These are phyloP conservation scores for Prillingera fragicola DNA, from an alignment of 1,284 basidiomycete species.

Conservation along the genomic window DNA sequence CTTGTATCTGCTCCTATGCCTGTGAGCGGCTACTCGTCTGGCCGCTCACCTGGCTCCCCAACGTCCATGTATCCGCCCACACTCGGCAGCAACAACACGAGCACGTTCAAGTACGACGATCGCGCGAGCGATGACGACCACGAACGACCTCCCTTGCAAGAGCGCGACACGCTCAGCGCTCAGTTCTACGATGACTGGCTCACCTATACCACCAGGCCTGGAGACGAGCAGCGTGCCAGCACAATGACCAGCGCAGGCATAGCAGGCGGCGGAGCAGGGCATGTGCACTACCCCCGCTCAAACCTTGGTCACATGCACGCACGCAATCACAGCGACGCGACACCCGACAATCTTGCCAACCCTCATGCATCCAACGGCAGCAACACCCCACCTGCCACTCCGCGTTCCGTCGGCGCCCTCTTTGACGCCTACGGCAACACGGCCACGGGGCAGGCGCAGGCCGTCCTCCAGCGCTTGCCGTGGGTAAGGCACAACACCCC, in stretches of 20 bases:
- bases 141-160: background rate
- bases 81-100: no score
- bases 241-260: background rate
- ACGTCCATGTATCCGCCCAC: no score
- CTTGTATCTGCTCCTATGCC: no score
- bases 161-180: conserved; percentile 3
- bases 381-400: no score
- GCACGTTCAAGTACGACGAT: background rate
- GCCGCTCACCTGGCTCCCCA: background rate
- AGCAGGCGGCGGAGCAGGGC: background rate
- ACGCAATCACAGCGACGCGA: background rate
- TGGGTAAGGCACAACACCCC: conserved; percentile 6
- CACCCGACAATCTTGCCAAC: background rate
- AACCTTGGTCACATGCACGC: background rate
- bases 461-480: conserved; percentile 4
- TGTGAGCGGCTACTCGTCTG: background rate
- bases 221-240: background rate
- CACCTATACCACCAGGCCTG: no score
- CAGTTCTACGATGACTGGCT: conserved; percentile 15
- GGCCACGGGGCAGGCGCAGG: no score
- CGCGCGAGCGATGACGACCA: conserved; percentile 5
- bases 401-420: background rate
- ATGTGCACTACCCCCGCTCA: background rate
- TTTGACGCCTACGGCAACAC: conserved; percentile 6
- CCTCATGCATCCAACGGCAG: no score